Conservation (phyloP, 352 stramenopile genomes). For the Halophytophthora batemanensis region DNA sequence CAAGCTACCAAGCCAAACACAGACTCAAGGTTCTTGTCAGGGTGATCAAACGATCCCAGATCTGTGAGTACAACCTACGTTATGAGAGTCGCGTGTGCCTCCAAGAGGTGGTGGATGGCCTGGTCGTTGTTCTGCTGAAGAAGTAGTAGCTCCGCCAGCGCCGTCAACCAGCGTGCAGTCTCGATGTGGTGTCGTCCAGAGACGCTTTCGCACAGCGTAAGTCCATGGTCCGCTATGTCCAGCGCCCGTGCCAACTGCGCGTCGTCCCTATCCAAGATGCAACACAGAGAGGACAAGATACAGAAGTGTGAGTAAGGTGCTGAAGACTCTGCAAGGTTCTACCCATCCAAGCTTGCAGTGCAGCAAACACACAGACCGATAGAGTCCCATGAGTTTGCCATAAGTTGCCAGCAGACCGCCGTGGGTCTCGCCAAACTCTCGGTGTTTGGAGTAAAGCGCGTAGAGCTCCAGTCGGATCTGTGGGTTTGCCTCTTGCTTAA, state of each 20-base stretch:
- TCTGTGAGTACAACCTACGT: conserved; percentile 15
- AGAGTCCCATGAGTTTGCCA: conserved; percentile 40
- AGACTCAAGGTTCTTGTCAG: neutral
- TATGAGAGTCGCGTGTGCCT: conserved; percentile 28
- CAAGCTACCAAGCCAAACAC: conserved; percentile 14
- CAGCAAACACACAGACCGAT: conserved; percentile 21
- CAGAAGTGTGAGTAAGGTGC: neutral
- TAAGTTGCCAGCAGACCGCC: conserved; percentile 33
- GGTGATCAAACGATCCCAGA: neutral
- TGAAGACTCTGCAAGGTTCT: neutral
- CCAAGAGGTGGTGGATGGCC: conserved; percentile 30
- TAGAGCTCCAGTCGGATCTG: conserved; percentile 46
- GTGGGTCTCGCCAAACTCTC: conserved; percentile 29
- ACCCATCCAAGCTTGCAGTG: neutral
- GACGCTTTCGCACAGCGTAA: conserved; percentile 41
- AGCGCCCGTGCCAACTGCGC: conserved; percentile 28
- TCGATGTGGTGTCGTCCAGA: conserved; percentile 27
- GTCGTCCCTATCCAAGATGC: conserved; percentile 12
- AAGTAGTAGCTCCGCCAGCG: conserved; percentile 37
- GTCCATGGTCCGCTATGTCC: conserved; percentile 30
- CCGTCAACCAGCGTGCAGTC: conserved; percentile 48
- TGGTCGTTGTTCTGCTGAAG: conserved; percentile 23
- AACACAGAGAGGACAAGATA: neutral
- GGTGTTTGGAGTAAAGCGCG: conserved; percentile 47
- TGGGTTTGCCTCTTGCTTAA: conserved; percentile 30